Conservation (phyloP, 225 moss, liverwort and hornwort genomes). For the Asterella californica region DNA sequence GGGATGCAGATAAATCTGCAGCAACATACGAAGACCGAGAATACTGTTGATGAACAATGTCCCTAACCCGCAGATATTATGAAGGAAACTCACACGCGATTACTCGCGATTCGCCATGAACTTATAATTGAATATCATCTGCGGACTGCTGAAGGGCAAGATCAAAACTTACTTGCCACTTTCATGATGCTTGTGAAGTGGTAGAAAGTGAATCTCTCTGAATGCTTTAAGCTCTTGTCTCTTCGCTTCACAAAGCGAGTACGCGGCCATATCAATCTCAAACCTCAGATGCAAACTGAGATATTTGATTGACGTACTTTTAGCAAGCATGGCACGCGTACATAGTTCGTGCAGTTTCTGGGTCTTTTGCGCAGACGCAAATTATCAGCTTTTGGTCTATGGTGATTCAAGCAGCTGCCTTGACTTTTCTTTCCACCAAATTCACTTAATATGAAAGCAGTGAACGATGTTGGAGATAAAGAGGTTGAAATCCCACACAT, state of each 20-base stretch:
- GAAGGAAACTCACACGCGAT: background rate
- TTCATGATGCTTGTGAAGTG: constrained; percentile 63
- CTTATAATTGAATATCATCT: background rate
- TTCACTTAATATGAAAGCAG: no score
- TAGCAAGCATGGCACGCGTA: no score
- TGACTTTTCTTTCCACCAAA: no score
- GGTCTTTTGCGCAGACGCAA: no score
- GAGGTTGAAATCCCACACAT: no score
- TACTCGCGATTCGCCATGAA: background rate
- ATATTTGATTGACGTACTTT: constrained; percentile 44
- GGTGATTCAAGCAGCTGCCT: no score
- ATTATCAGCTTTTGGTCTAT: no score
- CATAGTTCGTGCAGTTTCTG: no score
- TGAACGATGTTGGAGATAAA: no score
- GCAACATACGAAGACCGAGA: background rate
- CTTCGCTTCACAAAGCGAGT: constrained; percentile 79
- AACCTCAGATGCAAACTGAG: constrained; percentile 88
- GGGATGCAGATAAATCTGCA: background rate
- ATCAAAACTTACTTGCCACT: constrained; percentile 59
- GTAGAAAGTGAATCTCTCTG: constrained; percentile 70
- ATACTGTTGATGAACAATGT: background rate
- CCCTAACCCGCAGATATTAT: background rate
- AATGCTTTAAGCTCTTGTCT: constrained; percentile 68
- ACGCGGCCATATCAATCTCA: constrained; percentile 95
- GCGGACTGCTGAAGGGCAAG: background rate